Conservation (phyloP, 176 grass and related monocot species). For the Zoysia japonica region DNA sequence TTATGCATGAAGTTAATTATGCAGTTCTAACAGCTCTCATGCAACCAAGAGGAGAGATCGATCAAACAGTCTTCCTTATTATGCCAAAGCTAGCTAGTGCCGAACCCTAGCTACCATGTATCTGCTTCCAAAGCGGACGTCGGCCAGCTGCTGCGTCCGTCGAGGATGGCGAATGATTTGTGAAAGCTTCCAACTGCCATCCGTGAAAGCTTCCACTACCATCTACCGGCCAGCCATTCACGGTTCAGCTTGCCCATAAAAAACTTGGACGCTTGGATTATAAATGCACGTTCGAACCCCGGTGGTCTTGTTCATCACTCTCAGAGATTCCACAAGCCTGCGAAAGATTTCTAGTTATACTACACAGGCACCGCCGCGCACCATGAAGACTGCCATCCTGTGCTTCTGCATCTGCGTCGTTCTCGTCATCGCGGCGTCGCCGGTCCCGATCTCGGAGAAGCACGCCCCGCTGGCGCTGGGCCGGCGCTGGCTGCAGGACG, state of each 20-base stretch:
- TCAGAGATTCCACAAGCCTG: conserved; percentile 10
- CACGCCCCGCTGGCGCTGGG: not conserved
- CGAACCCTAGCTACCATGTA: not conserved
- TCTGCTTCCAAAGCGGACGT: not conserved
- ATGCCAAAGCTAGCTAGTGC: not conserved
- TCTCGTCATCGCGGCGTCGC: conserved; percentile 22
- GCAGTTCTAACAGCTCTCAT: not conserved
- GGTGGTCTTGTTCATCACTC: not conserved
- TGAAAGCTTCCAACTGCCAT: not conserved
- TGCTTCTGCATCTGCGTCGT: conserved; percentile 39
- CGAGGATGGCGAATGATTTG: not conserved
- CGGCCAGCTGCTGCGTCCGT: conserved; percentile 9
- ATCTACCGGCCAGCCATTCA: not conserved
- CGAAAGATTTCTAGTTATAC: not conserved
- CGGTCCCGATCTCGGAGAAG: not conserved
- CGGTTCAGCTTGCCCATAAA: not conserved
- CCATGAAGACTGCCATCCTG: conserved; percentile 35
- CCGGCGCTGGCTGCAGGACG: conserved; percentile 38
- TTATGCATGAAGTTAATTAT: not conserved
- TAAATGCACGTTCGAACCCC: conserved; percentile 37
- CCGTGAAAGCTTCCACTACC: conserved; percentile 22
- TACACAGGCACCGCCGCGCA: not conserved
- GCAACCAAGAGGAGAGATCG: not conserved
- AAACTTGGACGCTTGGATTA: not conserved
- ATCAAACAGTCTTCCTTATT: not conserved